phyloP scores from a whole-genome alignment of 179 eudicot species.

The Amaranthus tricolor region DNA sequence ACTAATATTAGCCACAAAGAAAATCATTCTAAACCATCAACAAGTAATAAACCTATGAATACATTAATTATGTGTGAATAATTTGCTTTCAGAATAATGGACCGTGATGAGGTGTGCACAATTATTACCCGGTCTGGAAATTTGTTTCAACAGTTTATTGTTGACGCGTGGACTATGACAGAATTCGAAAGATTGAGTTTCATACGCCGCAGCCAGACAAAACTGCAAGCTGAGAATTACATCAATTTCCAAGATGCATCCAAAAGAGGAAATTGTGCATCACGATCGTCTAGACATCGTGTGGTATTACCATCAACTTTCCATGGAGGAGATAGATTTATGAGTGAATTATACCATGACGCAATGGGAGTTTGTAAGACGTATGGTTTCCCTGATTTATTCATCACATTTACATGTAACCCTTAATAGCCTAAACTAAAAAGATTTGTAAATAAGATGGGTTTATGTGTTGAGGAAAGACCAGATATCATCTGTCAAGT shows the following conservation, averaged over 20 bases:
- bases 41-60: not conserved
- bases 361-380: constrained; percentile 28
- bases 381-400: constrained; percentile 22
- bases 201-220: constrained; percentile 4
- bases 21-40: not conserved
- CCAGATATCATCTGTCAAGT: constrained; percentile 17
- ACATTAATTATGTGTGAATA: constrained; percentile 18
- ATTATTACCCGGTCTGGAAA: not conserved
- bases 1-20: not conserved
- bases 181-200: constrained; percentile 17
- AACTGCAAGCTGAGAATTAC: not conserved
- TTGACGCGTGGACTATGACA: constrained; percentile 18
- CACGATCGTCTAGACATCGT: not conserved
- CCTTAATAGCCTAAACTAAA: constrained; percentile 27
- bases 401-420: constrained; percentile 35
- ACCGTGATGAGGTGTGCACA: not conserved
- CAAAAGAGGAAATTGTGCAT: constrained; percentile 18
- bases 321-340: constrained; percentile 25
- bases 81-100: constrained; percentile 22
- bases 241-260: not conserved
- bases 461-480: constrained; percentile 4
- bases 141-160: constrained; percentile 18
- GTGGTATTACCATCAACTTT: constrained; percentile 23
- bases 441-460: not conserved
- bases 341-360: constrained; percentile 34